Conservation (phyloP, 345 rosid species). For the Lepidium africanum region DNA sequence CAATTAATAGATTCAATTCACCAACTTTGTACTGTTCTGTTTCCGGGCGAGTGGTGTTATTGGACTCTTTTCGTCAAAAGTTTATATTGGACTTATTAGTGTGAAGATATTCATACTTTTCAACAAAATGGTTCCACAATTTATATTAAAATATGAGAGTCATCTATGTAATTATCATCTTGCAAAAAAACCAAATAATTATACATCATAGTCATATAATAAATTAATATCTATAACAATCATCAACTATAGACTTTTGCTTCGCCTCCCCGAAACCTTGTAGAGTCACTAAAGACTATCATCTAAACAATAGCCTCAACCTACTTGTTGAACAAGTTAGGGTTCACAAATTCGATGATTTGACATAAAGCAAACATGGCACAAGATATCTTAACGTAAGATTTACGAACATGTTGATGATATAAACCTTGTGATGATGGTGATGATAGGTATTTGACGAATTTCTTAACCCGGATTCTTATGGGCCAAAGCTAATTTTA, state of each 20-base stretch:
- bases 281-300: no score
- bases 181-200: not conserved
- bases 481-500: no score
- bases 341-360: no score
- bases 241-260: not conserved
- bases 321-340: not conserved
- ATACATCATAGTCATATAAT: not conserved
- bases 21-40: not conserved
- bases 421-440: no score
- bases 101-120: conserved; percentile 5
- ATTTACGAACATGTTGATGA: no score
- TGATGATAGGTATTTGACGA: no score
- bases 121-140: conserved; percentile 4
- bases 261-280: not conserved
- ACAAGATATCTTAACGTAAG: no score
- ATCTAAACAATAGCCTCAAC: not conserved
- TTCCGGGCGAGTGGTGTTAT: conserved; percentile 4
- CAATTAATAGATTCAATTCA: not conserved
- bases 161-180: not conserved
- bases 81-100: not conserved
- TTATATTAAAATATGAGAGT: not conserved
- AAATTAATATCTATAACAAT: not conserved
- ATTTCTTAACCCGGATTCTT: no score
- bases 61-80: conserved; percentile 24
- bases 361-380: no score